Conservation (phyloP, 352 stramenopile genomes). For the Blastocystis hominis region DNA sequence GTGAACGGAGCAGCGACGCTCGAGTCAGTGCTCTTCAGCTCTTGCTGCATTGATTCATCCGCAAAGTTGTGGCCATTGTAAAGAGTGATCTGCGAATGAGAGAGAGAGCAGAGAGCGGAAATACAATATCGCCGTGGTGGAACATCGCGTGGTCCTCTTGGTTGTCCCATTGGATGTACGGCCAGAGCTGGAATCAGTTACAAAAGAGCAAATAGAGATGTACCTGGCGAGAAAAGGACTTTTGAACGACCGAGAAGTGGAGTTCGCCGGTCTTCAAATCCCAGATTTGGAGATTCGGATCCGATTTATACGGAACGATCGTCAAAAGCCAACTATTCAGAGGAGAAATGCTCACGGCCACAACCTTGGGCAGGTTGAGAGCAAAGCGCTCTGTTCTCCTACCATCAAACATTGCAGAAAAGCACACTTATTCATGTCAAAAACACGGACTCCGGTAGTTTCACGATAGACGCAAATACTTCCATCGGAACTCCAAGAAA, state of each 20-base stretch:
- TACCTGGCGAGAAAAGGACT: background rate
- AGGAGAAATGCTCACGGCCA: constrained; percentile 28
- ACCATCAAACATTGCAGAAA: background rate
- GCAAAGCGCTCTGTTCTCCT: background rate
- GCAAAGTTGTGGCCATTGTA: background rate
- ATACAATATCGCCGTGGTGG: background rate
- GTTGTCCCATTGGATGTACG: constrained; percentile 12
- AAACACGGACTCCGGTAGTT: constrained; percentile 18
- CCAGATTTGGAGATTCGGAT: constrained; percentile 36
- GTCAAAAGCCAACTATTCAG: constrained; percentile 13
- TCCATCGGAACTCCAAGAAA: constrained; percentile 1
- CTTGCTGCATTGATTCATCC: background rate
- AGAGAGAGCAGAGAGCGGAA: too few relatives aligned
- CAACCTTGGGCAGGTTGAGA: constrained; percentile 21
- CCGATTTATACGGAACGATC: background rate
- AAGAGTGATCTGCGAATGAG: background rate
- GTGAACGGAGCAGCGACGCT: background rate
- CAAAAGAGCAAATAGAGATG: background rate
- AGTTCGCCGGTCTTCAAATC: background rate
- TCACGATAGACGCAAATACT: constrained; percentile 9
- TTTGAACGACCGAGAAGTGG: background rate
- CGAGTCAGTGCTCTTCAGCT: background rate
- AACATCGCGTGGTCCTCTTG: background rate
- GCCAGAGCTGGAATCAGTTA: background rate
- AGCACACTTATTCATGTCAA: background rate